Conservation (phyloP, 2,329 filamentous ascomycete genomes). For the Aureobasidium vineae region DNA sequence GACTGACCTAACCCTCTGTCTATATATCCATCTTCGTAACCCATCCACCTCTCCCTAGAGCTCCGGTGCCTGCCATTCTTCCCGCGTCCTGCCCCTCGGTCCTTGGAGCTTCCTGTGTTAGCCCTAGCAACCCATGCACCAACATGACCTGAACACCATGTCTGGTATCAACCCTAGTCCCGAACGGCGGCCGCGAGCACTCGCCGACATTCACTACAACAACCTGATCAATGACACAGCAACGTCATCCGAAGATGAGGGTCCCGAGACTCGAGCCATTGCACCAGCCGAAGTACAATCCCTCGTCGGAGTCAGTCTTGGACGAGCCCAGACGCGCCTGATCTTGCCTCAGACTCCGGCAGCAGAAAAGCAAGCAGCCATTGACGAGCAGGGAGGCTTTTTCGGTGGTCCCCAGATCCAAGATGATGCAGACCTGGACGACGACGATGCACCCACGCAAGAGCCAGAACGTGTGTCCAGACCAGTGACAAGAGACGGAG, state of each 20-base stretch:
- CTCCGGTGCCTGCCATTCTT: background rate
- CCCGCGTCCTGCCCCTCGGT: background rate
- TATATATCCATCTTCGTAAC: background rate
- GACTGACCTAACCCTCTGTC: background rate
- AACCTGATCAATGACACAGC: slow-evolving; percentile 40
- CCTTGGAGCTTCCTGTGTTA: background rate
- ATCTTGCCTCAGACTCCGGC: slow-evolving; percentile 58
- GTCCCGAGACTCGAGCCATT: slow-evolving; percentile 34
- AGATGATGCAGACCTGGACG: slow-evolving; percentile 26
- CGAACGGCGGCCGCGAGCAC: slow-evolving; percentile 36
- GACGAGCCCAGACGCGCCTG: slow-evolving; percentile 56
- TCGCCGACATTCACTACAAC: slow-evolving; percentile 45
- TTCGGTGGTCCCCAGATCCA: slow-evolving; percentile 42
- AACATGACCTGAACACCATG: slow-evolving; percentile 2
- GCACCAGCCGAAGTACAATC: slow-evolving; percentile 43
- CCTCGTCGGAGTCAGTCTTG: slow-evolving; percentile 60
- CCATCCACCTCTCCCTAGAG: background rate
- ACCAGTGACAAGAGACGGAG: slow-evolving; percentile 14
- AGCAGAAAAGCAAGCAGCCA: slow-evolving; percentile 57
- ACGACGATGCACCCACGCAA: slow-evolving; percentile 26
- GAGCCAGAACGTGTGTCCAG: slow-evolving; percentile 9
- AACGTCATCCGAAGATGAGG: slow-evolving; percentile 49
- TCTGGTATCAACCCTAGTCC: background rate
- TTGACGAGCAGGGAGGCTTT: slow-evolving; percentile 51
- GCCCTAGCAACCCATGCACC: slow-evolving; percentile 5